Evolutionary conservation across 345 rosid species (phyloP).

Genomic region (Lepidium aucheri): DNA sequence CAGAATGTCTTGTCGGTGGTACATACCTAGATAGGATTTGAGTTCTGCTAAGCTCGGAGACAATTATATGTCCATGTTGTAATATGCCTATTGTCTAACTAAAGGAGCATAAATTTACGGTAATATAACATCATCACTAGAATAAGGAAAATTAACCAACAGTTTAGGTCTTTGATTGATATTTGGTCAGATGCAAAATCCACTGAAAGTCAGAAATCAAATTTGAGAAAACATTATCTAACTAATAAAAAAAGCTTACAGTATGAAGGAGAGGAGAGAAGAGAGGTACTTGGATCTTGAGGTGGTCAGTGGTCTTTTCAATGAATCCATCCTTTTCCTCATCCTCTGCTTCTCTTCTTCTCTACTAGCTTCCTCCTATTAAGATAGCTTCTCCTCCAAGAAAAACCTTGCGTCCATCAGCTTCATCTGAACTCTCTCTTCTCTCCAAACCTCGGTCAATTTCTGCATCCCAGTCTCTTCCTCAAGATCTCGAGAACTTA

Average conservation of each 20-base stretch:
- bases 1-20: constrained; percentile 9
- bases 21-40: constrained; percentile 10
- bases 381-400: constrained; percentile 60
- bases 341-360: constrained; percentile 21
- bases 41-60: too few species aligned
- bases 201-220: not conserved
- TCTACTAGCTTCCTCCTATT: constrained; percentile 29
- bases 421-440: constrained; percentile 92
- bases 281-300: constrained; percentile 4
- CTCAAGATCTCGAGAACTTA: constrained; percentile 49
- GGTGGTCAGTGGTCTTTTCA: constrained; percentile 23
- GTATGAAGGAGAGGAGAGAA: constrained; percentile 9
- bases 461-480: constrained; percentile 77
- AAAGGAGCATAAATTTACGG: not conserved
- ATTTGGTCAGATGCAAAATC: too few species aligned
- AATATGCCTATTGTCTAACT: not conserved
- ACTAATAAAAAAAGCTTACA: not conserved
- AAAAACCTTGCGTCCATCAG: constrained; percentile 65
- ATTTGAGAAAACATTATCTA: not conserved
- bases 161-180: too few species aligned
- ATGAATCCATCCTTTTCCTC: too few species aligned
- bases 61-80: too few species aligned
- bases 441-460: constrained; percentile 68
- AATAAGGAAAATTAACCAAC: too few species aligned
- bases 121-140: not conserved